phyloP scores from a whole-genome alignment of 768 basidiomycete species.

The Lepiota venenata region DNA sequence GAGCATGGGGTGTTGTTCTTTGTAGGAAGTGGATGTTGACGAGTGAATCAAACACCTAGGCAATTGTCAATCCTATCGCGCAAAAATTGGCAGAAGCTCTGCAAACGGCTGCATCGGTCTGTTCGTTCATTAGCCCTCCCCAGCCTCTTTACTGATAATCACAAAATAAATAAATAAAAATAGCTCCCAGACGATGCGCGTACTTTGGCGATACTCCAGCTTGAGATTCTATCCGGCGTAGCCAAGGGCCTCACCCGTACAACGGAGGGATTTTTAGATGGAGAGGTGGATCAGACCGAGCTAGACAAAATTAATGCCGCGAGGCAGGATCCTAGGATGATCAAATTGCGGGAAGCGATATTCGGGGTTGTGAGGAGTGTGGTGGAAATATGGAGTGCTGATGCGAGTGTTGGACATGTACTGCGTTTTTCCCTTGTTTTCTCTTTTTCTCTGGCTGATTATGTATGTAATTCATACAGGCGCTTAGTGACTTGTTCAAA shows the following conservation, averaged over 20 bases:
- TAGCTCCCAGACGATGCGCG: constrained; percentile 77
- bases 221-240: constrained; percentile 81
- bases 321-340: constrained; percentile 60
- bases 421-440: constrained; percentile 22
- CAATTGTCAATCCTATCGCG: constrained; percentile 74
- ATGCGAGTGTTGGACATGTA: constrained; percentile 76
- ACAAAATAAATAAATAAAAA: not conserved
- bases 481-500: constrained; percentile 79
- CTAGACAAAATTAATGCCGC: constrained; percentile 53
- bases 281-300: constrained; percentile 50
- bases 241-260: constrained; percentile 84
- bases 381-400: constrained; percentile 76
- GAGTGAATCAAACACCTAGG: constrained; percentile 31
- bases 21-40: not conserved
- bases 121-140: constrained; percentile 12
- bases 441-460: constrained; percentile 1
- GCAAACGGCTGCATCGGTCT: constrained; percentile 49
- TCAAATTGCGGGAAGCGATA: constrained; percentile 64
- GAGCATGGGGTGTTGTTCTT: constrained; percentile 12
- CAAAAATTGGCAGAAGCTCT: constrained; percentile 64
- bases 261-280: constrained; percentile 64
- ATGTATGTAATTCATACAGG: constrained; percentile 39
- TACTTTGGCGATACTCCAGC: constrained; percentile 58
- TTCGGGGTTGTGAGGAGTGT: constrained; percentile 55
- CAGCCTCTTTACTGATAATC: not conserved